Evolutionary conservation across 306 rosid species (phyloP), one percentile per base, ranked within the genome.

Genomic region (Trifolium subterraneum): DNA sequence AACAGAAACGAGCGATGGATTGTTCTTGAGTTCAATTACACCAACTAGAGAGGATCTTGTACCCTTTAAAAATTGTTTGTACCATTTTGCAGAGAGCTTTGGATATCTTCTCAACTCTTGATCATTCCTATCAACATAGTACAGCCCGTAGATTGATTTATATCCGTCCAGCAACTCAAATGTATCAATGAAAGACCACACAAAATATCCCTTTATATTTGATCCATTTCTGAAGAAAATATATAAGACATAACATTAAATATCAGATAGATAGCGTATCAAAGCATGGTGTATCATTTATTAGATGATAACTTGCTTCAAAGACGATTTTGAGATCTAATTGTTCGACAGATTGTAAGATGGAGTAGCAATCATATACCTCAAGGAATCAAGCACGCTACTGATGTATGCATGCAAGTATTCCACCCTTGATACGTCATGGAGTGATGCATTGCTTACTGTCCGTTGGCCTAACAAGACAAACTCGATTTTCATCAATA

Each of bases 31-130:
- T 73, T 73, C 31, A 56, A 78, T 71, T 22, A 12, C n/a, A 36
- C 64, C 77, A 72, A 56, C 39, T 59, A 8, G 29, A 3, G 33
- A 23, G 12, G 55, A 18, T 45, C 42, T 64, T 70, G 68, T 12
- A 8, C 81, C 77, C 45, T 13, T 78, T 59, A 83, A 23, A 70
- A 83, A 86, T 22, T 11, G 38, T 6, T 25, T 67, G 65, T 83
- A 86, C 87, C 87, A 83, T 14, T 78, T 27, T 54, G 87, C 85
- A 3, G 87, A 86, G 47, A 86, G 82, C 69, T 83, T 86, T 22
- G 85, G 89, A 39, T 78, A 73, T 70, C 89, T 42, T 25, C 15
- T 66, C 39, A 66, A 44, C 56, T 67, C 72, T 67, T 23, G 72
- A 44, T 67, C 72, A 42, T 67, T 44, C 22, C 56, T 27, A 44